A percentile compares a stretch with the other conserved stretches of the same genome.
Evolutionary conservation across 352 stramenopile genomes (phyloP).

Genomic region (Globisporangium cylindrosporum): DNA sequence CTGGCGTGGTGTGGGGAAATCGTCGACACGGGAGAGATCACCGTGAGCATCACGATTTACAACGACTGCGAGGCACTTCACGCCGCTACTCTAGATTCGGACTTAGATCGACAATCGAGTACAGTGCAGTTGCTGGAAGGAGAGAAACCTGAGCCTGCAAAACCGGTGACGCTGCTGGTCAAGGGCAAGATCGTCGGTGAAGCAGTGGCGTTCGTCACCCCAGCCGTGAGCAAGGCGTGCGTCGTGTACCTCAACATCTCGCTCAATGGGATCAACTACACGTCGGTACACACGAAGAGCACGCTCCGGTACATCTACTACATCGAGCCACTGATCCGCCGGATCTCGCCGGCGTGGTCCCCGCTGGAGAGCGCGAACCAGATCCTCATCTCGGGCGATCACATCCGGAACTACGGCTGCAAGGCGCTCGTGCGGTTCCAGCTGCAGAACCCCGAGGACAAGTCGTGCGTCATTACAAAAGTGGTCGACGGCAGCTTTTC

Average conservation of each 20-base stretch:
- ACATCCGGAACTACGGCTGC: constrained; percentile 55
- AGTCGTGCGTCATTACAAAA: constrained; percentile 12
- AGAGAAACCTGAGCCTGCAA: not conserved
- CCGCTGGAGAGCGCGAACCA: constrained; percentile 32
- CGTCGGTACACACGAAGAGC: constrained; percentile 33
- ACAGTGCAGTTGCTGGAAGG: not conserved
- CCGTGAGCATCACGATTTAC: constrained; percentile 38
- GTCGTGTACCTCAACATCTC: constrained; percentile 60
- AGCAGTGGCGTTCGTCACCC: constrained; percentile 49
- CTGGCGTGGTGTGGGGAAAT: constrained; percentile 59
- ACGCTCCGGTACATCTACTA: constrained; percentile 64
- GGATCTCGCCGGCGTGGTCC: constrained; percentile 48
- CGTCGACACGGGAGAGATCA: constrained; percentile 66
- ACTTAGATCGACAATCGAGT: not conserved
- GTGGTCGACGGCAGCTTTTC: constrained; percentile 35
- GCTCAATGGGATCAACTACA: constrained; percentile 79
- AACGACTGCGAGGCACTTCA: constrained; percentile 10
- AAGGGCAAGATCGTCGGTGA: constrained; percentile 61
- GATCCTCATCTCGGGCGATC: constrained; percentile 39
- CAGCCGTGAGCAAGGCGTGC: constrained; percentile 34
- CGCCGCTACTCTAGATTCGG: not conserved
- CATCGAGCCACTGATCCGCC: constrained; percentile 43
- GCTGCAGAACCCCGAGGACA: constrained; percentile 30
- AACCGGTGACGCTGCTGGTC: constrained; percentile 26
- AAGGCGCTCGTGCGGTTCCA: constrained; percentile 41